Evolutionary conservation across 805 yeast species (phyloP), one percentile per base, ranked within the genome.

Genomic region (Yarrowia sp.): DNA sequence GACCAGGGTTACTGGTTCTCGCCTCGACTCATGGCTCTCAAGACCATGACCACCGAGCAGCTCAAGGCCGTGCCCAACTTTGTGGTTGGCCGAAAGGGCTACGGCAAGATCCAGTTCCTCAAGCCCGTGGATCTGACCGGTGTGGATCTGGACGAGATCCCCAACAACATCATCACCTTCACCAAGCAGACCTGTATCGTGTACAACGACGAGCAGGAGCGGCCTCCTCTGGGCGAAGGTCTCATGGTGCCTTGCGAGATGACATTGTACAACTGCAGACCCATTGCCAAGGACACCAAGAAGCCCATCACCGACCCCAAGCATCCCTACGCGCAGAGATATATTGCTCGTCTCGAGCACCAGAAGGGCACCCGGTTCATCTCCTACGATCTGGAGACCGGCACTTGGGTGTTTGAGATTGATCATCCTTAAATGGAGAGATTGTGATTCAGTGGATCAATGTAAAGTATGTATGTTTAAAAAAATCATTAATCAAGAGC

Each of bases 1-100:
- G 87, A 87, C 14, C 85, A 89, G 61, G 97, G 93, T 7, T 95
- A 93, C 79, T 95, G 95, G 91, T 89, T 88, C 67, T 85, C 90
- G 7, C 99, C 99, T 16, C 82, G 92, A 2, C 75, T 89, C 46
- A 84, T 87, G 5, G 87, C 87, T 61, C 80, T 95, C 66, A 83
- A 84, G 68, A 78, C 82, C 16, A 82, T 85, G 83, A 77, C 91
- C 0, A 81, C 90, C 46, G 79, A 86, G 10, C 89, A 91, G 70
- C 83, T 92, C 63, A 86, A 89, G 68, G 74, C 83, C 7, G 89
- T 95, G 32, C 73, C 82, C 16, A 82, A 87, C 67, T 87, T 93
- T 76, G 84, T 84, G 15, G 86, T 95, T 70, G 99, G 98, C 5
- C 88, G 95, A 72, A 84, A 84, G 71, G 88, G 88, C 69, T 86